phyloP scores from a whole-genome alignment of 2,329 filamentous ascomycete genomes.

The Amauroascus niger region DNA sequence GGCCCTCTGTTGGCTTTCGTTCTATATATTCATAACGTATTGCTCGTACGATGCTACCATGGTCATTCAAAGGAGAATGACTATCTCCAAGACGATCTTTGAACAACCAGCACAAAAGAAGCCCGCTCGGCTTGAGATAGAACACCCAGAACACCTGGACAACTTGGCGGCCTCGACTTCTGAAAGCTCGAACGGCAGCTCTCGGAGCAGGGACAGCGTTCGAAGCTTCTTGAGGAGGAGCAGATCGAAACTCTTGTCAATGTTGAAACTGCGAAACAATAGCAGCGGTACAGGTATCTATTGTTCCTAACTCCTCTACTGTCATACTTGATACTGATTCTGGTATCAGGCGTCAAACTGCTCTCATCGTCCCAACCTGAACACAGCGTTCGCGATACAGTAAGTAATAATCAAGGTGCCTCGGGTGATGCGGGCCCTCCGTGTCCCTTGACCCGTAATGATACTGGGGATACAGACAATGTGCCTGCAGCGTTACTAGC shows the following conservation, averaged over 20 bases:
- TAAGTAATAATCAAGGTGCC: not conserved
- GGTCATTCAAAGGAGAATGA: constrained; percentile 17
- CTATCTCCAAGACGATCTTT: constrained; percentile 22
- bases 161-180: constrained; percentile 24
- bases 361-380: not conserved
- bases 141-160: constrained; percentile 16
- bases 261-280: constrained; percentile 27
- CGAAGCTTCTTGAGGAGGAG: constrained; percentile 27
- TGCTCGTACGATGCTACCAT: constrained; percentile 17
- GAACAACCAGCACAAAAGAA: constrained; percentile 21
- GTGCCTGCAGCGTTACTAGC: not conserved
- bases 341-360: constrained; percentile 2
- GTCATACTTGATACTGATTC: not conserved
- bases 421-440: not conserved
- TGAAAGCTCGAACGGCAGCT: constrained; percentile 14
- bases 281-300: constrained; percentile 18
- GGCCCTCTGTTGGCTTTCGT: constrained; percentile 5
- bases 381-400: not conserved
- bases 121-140: constrained; percentile 14
- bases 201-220: constrained; percentile 22
- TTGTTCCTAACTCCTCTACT: not conserved
- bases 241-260: constrained; percentile 31
- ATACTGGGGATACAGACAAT: not conserved
- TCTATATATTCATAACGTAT: constrained; percentile 10
- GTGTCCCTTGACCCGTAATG: not conserved